Evolutionary conservation across 495 filamentous ascomycete genomes (phyloP).

Genomic region (Oleoguttula mirabilis): DNA sequence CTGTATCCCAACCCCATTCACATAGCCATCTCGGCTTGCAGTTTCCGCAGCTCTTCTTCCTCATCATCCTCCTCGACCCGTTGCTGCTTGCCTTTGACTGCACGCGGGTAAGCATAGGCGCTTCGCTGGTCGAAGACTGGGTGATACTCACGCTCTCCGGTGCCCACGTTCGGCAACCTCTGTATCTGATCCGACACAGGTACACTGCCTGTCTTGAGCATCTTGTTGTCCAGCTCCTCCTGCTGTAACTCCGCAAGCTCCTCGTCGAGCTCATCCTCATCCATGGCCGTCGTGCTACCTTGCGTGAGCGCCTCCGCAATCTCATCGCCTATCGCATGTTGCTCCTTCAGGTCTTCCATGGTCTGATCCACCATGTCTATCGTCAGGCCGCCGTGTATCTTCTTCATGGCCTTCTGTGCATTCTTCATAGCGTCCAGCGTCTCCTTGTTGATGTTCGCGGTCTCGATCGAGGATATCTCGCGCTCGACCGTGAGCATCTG

Average conservation of each 20-base stretch:
- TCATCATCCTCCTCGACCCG: slow-evolving; percentile 68
- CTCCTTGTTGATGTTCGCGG: slow-evolving; percentile 96
- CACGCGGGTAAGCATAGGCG: slow-evolving; percentile 5
- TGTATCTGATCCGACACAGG: slow-evolving; percentile 59
- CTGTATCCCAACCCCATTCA: too few relatives aligned
- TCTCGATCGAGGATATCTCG: slow-evolving; percentile 93
- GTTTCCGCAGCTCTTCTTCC: slow-evolving; percentile 82
- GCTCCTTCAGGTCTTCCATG: slow-evolving; percentile 89
- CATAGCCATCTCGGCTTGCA: slow-evolving; percentile 98
- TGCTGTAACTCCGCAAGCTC: slow-evolving; percentile 76
- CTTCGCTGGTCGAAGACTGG: slow-evolving; percentile 28
- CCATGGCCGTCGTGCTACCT: slow-evolving; percentile 55
- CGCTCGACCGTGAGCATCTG: slow-evolving; percentile 88
- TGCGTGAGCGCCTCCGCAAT: slow-evolving; percentile 74
- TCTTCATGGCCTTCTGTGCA: slow-evolving; percentile 75
- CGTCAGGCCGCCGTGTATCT: slow-evolving; percentile 80
- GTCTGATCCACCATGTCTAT: slow-evolving; percentile 88
- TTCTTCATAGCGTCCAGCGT: slow-evolving; percentile 89
- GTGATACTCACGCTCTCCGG: slow-evolving; percentile 60
- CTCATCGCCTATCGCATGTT: slow-evolving; percentile 84
- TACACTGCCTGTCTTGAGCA: slow-evolving; percentile 76
- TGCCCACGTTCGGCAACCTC: slow-evolving; percentile 57
- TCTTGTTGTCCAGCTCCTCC: slow-evolving; percentile 75
- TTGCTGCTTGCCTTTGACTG: slow-evolving; percentile 44
- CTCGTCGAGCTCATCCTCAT: slow-evolving; percentile 75